Evolutionary conservation across 139 green algal species (phyloP), one percentile per base, ranked within the genome.

Genomic region (Picochlorum costavermella): DNA sequence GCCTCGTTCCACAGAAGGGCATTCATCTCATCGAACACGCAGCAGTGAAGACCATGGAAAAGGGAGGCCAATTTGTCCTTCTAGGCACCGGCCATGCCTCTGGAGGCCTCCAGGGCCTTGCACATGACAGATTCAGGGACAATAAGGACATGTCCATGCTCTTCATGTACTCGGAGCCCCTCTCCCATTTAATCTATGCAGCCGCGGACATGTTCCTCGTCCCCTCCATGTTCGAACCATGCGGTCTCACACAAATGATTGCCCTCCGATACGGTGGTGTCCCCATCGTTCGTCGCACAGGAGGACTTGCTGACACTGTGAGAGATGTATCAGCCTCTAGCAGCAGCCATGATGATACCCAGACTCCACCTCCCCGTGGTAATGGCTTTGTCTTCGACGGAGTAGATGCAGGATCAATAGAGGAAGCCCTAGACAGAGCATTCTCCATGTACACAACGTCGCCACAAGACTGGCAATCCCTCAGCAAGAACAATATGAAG

Each of bases 211-310:
- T 95, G 37, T 72, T 97, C 29, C 75, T 98, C 29, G 92, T 98
- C 69, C 92, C 92, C 2, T 95, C 84, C 60, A 90, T 97, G 80
- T 98, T 96, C 68, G 92, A 98, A 78, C 92, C 92, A 1, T 98
- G 92, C 65, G 91, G 92, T 5, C 79, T 98, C 25, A 98, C 92
- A 6, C 91, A 97, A 77, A 70, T 69, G 50, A 86, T 84, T 43
- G 73, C 72, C 51, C 63, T 81, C 50, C 67, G 77, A 25, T 88
- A 89, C 46, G 86, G 86, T n/a, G 77, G 79, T 3, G 59, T 94
- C 17, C 86, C 86, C 1, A 60, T 90, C 5, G 86, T 87, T 64
- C 66, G 74, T 14, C 56, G 67, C 30, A 96, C 88, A 0, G 88
- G 88, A 28, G 88, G 88, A 9, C 84, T 96, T 61, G 88, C 86